Conservation (phyloP, 306 rosid genomes). For the Psophocarpus tetragonolobus region DNA sequence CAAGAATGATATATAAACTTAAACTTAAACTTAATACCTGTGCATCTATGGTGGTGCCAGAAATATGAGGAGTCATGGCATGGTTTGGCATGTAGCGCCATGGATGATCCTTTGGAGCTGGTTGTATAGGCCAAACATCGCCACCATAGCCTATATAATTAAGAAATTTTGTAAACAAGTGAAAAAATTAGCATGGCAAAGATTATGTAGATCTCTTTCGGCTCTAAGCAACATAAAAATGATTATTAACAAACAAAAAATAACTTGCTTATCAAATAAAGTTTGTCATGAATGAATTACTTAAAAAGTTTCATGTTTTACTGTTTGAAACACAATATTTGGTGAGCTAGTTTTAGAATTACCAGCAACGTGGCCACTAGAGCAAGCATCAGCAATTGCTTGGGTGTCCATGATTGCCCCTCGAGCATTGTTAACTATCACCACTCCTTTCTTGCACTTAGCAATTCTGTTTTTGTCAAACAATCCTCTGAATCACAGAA, state of each 20-base stretch:
- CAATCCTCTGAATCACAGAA: constrained; percentile 65
- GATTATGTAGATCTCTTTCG: neutral
- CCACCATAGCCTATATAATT: constrained; percentile 79
- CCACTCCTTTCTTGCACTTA: constrained; percentile 85
- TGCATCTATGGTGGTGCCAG: constrained; percentile 98
- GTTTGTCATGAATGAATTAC: neutral
- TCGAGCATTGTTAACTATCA: constrained; percentile 90
- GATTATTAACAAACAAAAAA: neutral
- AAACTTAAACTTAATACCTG: constrained; percentile 87
- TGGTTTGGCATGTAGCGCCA: constrained; percentile 99
- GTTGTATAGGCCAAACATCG: constrained; percentile 96
- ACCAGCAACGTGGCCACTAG: constrained; percentile 89
- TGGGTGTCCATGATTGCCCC: constrained; percentile 94
- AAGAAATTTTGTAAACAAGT: neutral
- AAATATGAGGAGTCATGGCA: constrained; percentile 97
- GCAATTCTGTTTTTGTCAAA: constrained; percentile 77
- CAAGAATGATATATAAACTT: neutral
- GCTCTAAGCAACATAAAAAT: neutral
- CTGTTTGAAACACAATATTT: neutral
- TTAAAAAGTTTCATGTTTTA: neutral
- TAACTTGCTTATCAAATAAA: neutral
- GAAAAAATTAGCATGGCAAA: neutral
- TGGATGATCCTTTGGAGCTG: constrained; percentile 99
- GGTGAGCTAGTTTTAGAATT: constrained; percentile 25
- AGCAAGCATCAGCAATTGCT: constrained; percentile 84